Conservation (phyloP, 2,329 filamentous ascomycete genomes). For the Fusarium azukiicola region DNA sequence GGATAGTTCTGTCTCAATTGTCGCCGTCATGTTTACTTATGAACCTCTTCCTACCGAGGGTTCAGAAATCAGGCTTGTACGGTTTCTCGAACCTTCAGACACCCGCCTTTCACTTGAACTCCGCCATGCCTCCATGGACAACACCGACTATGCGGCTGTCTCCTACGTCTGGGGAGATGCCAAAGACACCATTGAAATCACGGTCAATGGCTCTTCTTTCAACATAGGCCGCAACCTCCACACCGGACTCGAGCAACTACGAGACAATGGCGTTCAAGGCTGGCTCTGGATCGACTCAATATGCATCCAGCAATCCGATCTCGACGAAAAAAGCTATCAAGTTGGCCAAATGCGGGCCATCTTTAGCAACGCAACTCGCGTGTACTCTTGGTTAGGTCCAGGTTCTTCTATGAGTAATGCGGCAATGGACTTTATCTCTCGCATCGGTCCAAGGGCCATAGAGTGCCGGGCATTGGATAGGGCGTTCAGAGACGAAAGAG, state of each 20-base stretch:
- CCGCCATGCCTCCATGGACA: neutral
- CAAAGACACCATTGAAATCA: neutral
- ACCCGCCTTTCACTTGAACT: neutral
- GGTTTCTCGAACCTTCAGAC: neutral
- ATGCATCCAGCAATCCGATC: constrained; percentile 11
- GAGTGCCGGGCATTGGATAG: neutral
- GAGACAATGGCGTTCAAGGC: accelerated
- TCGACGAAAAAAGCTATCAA: constrained; percentile 22
- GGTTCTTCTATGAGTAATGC: neutral
- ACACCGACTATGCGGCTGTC: neutral
- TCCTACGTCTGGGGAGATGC: constrained; percentile 6
- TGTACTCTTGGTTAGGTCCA: constrained; percentile 1
- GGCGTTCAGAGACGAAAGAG: neutral
- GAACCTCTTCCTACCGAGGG: neutral
- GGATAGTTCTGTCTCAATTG: neutral
- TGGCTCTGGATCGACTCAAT: constrained; percentile 20
- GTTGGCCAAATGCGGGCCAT: neutral
- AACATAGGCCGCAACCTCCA: neutral
- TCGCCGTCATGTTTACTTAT: neutral
- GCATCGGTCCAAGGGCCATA: neutral
- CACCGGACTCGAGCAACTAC: neutral
- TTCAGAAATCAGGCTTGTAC: neutral
- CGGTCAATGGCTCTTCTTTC: neutral
- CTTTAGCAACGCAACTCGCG: neutral
- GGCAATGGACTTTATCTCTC: constrained; percentile 12